These are phyloP conservation scores for Lathyrus aphaca DNA, from an alignment of 306 rosid species.

Conservation along the genomic window DNA sequence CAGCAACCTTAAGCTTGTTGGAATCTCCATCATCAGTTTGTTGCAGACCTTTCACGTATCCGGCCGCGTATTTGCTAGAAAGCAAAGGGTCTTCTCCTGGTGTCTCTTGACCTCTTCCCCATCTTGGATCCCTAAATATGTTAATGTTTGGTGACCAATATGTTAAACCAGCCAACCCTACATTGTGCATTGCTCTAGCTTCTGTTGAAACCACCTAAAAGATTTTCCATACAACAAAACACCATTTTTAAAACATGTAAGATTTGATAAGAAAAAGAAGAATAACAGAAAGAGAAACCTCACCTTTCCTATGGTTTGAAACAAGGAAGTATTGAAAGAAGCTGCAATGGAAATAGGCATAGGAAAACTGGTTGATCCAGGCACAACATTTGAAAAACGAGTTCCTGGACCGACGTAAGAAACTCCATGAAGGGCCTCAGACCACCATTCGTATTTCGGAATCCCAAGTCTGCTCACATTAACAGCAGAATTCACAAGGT, in stretches of 20 bases:
- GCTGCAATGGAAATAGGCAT: conserved; percentile 55
- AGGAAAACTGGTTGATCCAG: conserved; percentile 55
- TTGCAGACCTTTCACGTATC: conserved; percentile 82
- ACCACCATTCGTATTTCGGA: conserved; percentile 62
- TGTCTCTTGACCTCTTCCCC: conserved; percentile 99
- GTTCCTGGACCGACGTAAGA: conserved; percentile 50
- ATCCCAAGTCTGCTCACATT: conserved; percentile 68
- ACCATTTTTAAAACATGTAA: conserved; percentile 1
- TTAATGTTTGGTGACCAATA: conserved; percentile 97
- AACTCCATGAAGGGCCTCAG: conserved; percentile 61
- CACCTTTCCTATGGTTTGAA: conserved; percentile 90
- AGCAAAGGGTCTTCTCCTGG: conserved; percentile 96
- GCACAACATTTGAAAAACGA: conserved; percentile 35
- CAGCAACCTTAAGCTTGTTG: conserved; percentile 87
- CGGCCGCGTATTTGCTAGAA: conserved; percentile 71
- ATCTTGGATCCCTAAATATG: conserved; percentile 96
- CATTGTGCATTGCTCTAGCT: conserved; percentile 68
- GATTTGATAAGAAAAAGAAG: not conserved
- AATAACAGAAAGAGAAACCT: not conserved
- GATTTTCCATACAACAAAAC: conserved; percentile 5
- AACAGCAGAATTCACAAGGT: conserved; percentile 46
- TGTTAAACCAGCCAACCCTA: conserved; percentile 60
- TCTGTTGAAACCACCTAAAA: conserved; percentile 58
- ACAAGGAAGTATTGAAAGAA: conserved; percentile 51
- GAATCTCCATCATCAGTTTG: conserved; percentile 62